Conservation (phyloP, 306 rosid genomes). For the Cicer arietinum region DNA sequence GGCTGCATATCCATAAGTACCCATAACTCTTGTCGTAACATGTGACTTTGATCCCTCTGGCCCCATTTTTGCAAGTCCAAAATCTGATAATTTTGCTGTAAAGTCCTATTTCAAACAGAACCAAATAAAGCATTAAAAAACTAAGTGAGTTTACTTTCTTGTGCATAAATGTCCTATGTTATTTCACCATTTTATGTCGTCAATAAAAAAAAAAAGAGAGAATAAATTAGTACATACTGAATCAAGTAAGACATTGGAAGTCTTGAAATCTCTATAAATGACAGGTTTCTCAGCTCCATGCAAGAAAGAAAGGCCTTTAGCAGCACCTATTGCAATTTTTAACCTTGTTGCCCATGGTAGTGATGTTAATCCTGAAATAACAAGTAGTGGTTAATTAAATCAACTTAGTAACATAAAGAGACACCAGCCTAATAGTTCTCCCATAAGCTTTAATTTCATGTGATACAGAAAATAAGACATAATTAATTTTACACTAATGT, state of each 20-base stretch:
- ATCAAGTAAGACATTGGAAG: constrained; percentile 92
- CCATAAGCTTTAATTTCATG: not conserved
- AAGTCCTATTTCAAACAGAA: constrained; percentile 63
- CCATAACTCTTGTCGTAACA: constrained; percentile 95
- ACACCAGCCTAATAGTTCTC: not conserved
- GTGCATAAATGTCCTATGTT: not conserved
- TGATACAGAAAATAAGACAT: not conserved
- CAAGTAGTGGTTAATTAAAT: not conserved
- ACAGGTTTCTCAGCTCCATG: constrained; percentile 95
- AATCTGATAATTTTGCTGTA: constrained; percentile 91
- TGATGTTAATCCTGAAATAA: constrained; percentile 74
- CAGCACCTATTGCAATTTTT: constrained; percentile 84
- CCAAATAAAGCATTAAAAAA: constrained; percentile 25
- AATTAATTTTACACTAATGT: no score
- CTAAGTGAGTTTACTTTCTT: not conserved
- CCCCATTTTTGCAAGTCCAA: constrained; percentile 97
- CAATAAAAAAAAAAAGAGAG: not conserved
- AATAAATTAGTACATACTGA: constrained; percentile 57
- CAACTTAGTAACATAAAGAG: not conserved
- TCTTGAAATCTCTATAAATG: constrained; percentile 92
- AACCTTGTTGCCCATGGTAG: constrained; percentile 91
- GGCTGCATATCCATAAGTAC: constrained; percentile 96
- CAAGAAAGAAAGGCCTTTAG: constrained; percentile 91
- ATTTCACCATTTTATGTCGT: not conserved
- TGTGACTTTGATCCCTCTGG: constrained; percentile 96